Percentiles rank a stretch among this genome's conserved stretches.
These are phyloP conservation scores for Salix caprea DNA, from an alignment of 345 rosid species.

Conservation along the genomic window DNA sequence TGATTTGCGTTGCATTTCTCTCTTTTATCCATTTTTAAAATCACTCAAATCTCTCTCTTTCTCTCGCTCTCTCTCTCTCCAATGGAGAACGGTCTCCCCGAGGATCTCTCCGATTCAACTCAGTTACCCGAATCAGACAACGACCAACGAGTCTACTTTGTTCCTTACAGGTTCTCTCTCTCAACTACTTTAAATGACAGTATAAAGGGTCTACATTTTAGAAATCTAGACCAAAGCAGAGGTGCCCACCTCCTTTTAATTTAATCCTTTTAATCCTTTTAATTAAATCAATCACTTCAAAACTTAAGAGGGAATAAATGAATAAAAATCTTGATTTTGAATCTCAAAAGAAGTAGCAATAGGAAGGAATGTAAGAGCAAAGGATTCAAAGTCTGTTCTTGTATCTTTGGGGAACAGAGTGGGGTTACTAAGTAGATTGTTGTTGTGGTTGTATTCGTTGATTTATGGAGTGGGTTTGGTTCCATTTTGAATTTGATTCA, in stretches of 20 bases:
- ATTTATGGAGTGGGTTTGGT: too few species aligned
- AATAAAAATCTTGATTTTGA: too few species aligned
- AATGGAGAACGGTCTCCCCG: slow-evolving; percentile 43
- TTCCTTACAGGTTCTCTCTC: slow-evolving; percentile 57
- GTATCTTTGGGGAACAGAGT: too few species aligned
- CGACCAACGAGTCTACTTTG: slow-evolving; percentile 90
- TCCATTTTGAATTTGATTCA: too few species aligned
- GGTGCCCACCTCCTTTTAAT: neutral
- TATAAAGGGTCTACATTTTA: neutral
- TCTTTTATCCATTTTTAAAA: neutral
- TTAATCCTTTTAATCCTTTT: too few species aligned
- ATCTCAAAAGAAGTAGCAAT: too few species aligned
- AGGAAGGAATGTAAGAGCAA: too few species aligned
- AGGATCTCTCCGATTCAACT: slow-evolving; percentile 54
- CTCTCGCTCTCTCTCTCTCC: slow-evolving; percentile 12
- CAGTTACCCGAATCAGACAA: slow-evolving; percentile 52
- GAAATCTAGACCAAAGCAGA: neutral
- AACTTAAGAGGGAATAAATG: too few species aligned
- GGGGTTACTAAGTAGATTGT: too few species aligned
- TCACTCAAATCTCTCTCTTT: slow-evolving; percentile 5
- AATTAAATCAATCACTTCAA: too few species aligned
- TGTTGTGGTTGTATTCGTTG: too few species aligned
- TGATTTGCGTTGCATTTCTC: slow-evolving; percentile 19
- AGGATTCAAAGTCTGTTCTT: too few species aligned
- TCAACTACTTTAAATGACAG: neutral